Percentiles rank a stretch among this genome's conserved stretches.
phyloP scores from a whole-genome alignment of 1,139 yeast genomes.

The Arxiozyma slooffiae region DNA sequence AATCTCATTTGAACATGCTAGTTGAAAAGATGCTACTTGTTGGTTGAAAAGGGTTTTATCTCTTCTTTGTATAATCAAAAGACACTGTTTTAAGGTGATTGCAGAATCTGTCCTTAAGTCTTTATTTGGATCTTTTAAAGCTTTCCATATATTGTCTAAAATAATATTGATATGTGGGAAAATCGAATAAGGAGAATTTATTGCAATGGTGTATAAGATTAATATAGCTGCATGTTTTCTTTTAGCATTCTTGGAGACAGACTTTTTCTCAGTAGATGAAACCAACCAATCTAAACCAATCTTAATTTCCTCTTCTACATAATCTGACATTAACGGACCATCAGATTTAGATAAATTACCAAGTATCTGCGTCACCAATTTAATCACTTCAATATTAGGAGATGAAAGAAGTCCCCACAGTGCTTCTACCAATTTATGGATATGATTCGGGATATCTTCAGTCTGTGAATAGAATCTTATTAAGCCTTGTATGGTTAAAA shows the following conservation, averaged over 20 bases:
- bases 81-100: constrained; percentile 63
- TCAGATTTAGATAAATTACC: constrained; percentile 87
- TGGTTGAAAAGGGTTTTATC: constrained; percentile 57
- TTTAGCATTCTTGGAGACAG: constrained; percentile 60
- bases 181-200: constrained; percentile 74
- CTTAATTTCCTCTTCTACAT: constrained; percentile 89
- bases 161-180: constrained; percentile 71
- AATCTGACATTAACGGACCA: constrained; percentile 79
- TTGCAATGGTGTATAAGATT: constrained; percentile 73
- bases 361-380: constrained; percentile 72
- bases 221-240: constrained; percentile 87
- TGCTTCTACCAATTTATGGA: constrained; percentile 81
- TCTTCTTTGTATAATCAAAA: constrained; percentile 68
- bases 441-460: constrained; percentile 77
- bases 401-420: constrained; percentile 71
- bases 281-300: constrained; percentile 87
- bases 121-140: constrained; percentile 66
- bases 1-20: constrained; percentile 46
- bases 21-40: constrained; percentile 67
- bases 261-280: constrained; percentile 32
- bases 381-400: constrained; percentile 73
- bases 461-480: constrained; percentile 68
- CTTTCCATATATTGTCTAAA: constrained; percentile 78
- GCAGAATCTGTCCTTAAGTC: constrained; percentile 78
- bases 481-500: constrained; percentile 77